Evolutionary conservation across 2,329 filamentous ascomycete genomes (phyloP).

Genomic region (Annulohypoxylon truncatum): DNA sequence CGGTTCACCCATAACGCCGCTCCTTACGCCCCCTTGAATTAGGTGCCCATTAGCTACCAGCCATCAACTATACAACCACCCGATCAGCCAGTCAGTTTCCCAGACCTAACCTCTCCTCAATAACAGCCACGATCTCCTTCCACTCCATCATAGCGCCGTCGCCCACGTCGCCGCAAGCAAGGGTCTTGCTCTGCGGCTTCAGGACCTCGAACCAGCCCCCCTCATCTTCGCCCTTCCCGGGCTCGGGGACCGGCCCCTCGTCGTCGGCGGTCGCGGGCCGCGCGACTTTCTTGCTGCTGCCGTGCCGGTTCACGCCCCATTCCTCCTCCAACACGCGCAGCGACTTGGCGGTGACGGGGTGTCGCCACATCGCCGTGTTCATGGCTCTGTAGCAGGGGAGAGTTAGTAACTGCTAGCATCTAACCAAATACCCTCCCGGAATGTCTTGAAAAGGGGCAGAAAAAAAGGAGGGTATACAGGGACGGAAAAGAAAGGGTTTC

Average conservation of each 20-base stretch:
- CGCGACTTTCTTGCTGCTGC: neutral
- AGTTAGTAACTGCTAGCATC: neutral
- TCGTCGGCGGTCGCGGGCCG: slow-evolving; percentile 4
- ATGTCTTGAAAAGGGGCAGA: no score
- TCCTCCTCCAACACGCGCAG: slow-evolving; percentile 76
- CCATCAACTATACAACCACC: neutral
- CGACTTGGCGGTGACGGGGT: slow-evolving; percentile 82
- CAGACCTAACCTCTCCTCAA: slow-evolving; percentile 65
- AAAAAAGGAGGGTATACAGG: neutral
- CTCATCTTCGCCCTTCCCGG: slow-evolving; percentile 41
- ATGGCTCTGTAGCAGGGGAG: slow-evolving; percentile 65
- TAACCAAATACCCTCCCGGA: no score
- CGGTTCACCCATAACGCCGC: neutral
- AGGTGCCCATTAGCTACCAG: no score
- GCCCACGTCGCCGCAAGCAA: slow-evolving; percentile 88
- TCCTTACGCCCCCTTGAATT: neutral
- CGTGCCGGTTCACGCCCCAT: slow-evolving; percentile 67
- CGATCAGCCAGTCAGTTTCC: neutral
- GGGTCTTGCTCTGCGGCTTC: slow-evolving; percentile 76
- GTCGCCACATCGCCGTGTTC: slow-evolving; percentile 92
- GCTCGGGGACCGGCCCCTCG: slow-evolving; percentile 48
- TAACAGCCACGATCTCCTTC: slow-evolving; percentile 75
- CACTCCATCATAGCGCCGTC: slow-evolving; percentile 86
- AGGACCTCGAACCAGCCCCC: slow-evolving; percentile 76
- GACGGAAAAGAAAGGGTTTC: no score